Conservation (phyloP, 345 rosid species). For the Populus euphratica region DNA sequence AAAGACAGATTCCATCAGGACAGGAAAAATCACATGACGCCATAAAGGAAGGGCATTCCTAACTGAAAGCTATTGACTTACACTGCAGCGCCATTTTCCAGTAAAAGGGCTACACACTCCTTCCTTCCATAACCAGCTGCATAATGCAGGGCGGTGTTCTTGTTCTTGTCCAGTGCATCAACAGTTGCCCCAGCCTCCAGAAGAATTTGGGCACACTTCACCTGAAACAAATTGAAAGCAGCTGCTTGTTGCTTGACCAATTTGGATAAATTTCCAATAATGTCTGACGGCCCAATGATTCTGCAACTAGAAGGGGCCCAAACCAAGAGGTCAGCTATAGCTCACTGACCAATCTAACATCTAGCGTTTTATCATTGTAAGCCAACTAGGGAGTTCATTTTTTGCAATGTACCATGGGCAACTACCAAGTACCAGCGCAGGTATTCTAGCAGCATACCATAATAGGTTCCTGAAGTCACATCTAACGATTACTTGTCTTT, state of each 20-base stretch:
- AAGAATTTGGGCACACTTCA: constrained; percentile 80
- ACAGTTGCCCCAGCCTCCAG: constrained; percentile 87
- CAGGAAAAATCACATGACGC: background rate
- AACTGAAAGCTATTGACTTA: constrained; percentile 40
- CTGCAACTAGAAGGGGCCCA: background rate
- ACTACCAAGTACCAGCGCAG: background rate
- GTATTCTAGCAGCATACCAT: background rate
- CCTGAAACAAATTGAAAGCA: constrained; percentile 36
- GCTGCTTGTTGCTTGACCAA: background rate
- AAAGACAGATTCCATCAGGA: background rate
- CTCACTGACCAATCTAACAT: no score
- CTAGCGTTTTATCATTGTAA: background rate
- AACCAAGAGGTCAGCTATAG: background rate
- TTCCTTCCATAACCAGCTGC: constrained; percentile 98
- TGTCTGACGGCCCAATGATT: background rate
- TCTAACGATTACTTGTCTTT: background rate
- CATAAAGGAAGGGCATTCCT: background rate
- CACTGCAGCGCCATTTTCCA: constrained; percentile 96
- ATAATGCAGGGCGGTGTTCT: constrained; percentile 93
- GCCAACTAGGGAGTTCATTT: background rate
- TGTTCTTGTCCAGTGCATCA: constrained; percentile 90
- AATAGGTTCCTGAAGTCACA: no score
- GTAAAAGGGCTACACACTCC: constrained; percentile 87
- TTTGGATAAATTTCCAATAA: background rate
- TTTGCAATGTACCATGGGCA: background rate